Evolutionary conservation across 169 alveolate species (phyloP), one percentile per base, ranked within the genome.

Genomic region (Fabrea salina): DNA sequence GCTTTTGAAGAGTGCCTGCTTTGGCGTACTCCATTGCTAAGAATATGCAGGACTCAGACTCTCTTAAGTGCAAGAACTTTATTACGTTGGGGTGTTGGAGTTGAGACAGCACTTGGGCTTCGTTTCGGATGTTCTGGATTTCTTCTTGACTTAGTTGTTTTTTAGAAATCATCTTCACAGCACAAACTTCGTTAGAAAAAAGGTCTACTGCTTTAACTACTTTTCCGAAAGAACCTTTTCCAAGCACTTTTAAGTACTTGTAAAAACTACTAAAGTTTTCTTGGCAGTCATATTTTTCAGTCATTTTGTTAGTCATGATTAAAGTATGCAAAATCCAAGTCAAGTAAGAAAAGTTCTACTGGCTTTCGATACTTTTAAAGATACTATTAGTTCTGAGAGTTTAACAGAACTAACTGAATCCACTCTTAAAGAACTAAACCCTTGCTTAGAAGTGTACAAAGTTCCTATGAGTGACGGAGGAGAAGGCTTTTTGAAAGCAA

Each of bases 11-110:
- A 70, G 78, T 85, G 40, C 86, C 86, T 35, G 89, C 93, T 82
- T 75, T 78, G 43, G 83, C 72, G 35, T 71, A 82, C 83, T 87
- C 93, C 87, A 87, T 87, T 27, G 75, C 59, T 4, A 87, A n/a
- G 75, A 27, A 80, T 19, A 80, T 74, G 25, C 79, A 27, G 11
- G 13, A 27, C 6, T 75, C 43, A 1, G 66, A 16, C 25, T 80
- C 83, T 32, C 22, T 49, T 19, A 79, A 33, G 25, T 32, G n/a
- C 5, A n/a, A 19, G 35, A 70, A 70, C 22, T 58, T 79, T 13
- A 79, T 61, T 30, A 72, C 51, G 80, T 72, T 72, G 7, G 67
- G 47, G 51, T 72, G 80, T 19, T 72, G 35, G 0, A 72, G 25
- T 8, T 32, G 13, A 32, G 47, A 19, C n/a, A 72, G 49, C 47